phyloP scores from a whole-genome alignment of 2,329 filamentous ascomycete species.

The Fonsecaea erecta region DNA sequence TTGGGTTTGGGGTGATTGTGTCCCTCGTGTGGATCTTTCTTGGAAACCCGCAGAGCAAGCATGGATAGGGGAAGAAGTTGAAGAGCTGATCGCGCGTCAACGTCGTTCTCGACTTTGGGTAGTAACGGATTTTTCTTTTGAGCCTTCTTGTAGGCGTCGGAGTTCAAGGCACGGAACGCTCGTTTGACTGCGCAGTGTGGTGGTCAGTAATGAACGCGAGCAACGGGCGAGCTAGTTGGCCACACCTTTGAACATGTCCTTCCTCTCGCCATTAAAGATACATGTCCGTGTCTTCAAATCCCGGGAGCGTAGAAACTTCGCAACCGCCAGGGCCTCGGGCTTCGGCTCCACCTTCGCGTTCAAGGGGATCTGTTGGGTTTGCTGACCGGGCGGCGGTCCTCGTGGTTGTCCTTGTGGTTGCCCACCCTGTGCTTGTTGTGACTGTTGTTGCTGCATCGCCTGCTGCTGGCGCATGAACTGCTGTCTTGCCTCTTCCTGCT shows the following conservation, averaged over 20 bases:
- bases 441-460: conserved; percentile 39
- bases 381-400: conserved; percentile 43
- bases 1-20: conserved; percentile 71
- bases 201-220: neutral
- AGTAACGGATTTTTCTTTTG: conserved; percentile 77
- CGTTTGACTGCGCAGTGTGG: conserved; percentile 74
- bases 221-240: conserved; percentile 29
- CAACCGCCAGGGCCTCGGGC: conserved; percentile 84
- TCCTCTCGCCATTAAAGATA: conserved; percentile 93
- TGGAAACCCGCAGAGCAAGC: conserved; percentile 85
- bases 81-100: conserved; percentile 89
- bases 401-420: conserved; percentile 43
- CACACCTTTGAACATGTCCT: conserved; percentile 94
- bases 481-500: conserved; percentile 48
- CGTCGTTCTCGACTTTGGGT: conserved; percentile 83
- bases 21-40: conserved; percentile 76
- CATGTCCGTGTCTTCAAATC: conserved; percentile 87
- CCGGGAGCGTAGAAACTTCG: conserved; percentile 82
- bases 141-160: conserved; percentile 86
- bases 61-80: conserved; percentile 94
- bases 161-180: conserved; percentile 86
- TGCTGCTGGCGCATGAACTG: conserved; percentile 47
- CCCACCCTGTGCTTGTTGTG: conserved; percentile 43
- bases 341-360: conserved; percentile 69
- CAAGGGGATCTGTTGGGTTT: conserved; percentile 54